phyloP scores from a whole-genome alignment of 2,329 filamentous ascomycete species.

The Aureobasidium sp. region DNA sequence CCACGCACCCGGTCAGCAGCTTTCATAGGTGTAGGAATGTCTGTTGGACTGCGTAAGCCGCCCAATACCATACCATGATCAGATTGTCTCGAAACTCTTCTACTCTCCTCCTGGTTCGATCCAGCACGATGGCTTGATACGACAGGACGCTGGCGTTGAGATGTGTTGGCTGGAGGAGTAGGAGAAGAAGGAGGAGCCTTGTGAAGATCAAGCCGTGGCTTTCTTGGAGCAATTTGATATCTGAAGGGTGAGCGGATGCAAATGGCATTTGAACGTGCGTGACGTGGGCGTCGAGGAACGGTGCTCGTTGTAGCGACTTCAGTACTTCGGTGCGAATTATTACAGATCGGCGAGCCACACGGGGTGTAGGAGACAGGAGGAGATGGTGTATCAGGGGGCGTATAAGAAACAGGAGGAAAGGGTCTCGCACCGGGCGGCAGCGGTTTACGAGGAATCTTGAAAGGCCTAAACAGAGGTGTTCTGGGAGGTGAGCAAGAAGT shows the following conservation, averaged over 20 bases:
- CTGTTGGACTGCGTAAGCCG: neutral
- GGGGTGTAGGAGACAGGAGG: neutral
- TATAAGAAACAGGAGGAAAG: neutral
- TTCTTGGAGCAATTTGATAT: neutral
- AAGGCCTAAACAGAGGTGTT: neutral
- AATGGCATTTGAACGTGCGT: neutral
- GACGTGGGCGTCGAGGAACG: neutral
- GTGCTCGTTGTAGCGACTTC: neutral
- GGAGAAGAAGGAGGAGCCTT: neutral
- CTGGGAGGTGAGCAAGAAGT: neutral
- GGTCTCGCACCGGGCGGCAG: neutral
- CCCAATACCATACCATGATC: no score
- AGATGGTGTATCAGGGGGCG: neutral
- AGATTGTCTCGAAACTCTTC: neutral
- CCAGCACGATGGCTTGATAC: neutral
- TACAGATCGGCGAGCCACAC: neutral
- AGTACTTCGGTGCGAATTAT: neutral
- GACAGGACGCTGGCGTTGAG: neutral
- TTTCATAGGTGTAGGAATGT: neutral
- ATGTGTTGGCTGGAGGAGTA: neutral
- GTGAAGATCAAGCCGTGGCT: neutral
- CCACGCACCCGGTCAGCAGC: neutral
- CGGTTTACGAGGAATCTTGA: conserved; percentile 11
- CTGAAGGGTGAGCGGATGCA: neutral
- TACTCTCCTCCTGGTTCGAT: neutral